Evolutionary conservation across 352 stramenopile genomes (phyloP).

Genomic region (Elongisporangium senticosum): DNA sequence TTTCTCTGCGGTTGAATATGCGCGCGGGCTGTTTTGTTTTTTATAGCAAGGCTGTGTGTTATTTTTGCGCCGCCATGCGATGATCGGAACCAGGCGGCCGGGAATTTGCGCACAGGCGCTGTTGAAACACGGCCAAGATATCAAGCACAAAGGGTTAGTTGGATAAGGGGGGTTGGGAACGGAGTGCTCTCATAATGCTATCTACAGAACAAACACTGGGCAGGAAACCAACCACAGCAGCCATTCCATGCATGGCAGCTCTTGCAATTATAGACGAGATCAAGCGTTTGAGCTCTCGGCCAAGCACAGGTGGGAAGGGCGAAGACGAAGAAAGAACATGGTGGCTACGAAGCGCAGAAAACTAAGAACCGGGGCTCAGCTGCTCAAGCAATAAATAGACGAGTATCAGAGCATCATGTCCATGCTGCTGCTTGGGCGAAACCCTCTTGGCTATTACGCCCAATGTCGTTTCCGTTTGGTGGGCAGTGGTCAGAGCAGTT

Average conservation of each 20-base stretch:
- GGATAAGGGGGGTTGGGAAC: neutral
- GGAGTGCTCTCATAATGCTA: neutral
- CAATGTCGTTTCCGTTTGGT: too few relatives aligned
- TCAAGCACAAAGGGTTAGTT: neutral
- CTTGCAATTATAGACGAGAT: neutral
- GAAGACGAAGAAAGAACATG: neutral
- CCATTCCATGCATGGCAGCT: neutral
- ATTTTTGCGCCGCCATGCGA: neutral
- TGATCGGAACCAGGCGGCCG: neutral
- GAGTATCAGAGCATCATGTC: too few relatives aligned
- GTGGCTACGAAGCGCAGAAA: neutral
- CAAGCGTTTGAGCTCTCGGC: neutral
- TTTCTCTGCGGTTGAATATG: neutral
- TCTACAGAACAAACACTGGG: neutral
- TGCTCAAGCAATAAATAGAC: neutral
- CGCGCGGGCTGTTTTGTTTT: neutral
- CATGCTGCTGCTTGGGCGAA: too few relatives aligned
- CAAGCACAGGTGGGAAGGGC: neutral
- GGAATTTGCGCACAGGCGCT: neutral
- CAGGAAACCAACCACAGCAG: neutral
- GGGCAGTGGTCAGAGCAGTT: too few relatives aligned
- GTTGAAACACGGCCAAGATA: neutral
- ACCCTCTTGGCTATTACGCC: too few relatives aligned
- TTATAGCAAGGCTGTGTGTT: neutral
- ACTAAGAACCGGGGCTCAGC: neutral